Evolutionary conservation across 495 filamentous ascomycete genomes (phyloP), one percentile per base, ranked within the genome.

Genomic region (Xylaria castorea): DNA sequence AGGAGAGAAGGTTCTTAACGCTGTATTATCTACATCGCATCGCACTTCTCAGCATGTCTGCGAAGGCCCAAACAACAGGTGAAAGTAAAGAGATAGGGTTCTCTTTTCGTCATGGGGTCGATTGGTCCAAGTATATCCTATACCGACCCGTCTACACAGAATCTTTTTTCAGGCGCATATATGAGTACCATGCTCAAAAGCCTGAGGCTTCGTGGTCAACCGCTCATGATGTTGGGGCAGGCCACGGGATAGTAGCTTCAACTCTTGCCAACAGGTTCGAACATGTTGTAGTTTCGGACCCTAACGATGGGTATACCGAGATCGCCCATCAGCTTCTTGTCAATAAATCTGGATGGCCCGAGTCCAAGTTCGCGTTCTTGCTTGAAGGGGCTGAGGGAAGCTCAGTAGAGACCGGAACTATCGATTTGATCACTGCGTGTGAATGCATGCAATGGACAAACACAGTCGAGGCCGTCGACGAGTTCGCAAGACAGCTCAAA

Each of bases 361-460:
- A 79, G 58, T 71, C 66, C 1, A 73, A 77, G 34, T 77, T 80
- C 27, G 62, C 1, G 9, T 80, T 80, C 16, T 63, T 79, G 32
- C 75, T 77, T 34, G 78, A 80, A 50, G 8, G 60, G 18, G 78
- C 72, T 2, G 78, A 80, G 66, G 46, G 64, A 4, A 80, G 75
- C 68, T 79, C 78, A 0, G 55, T 77, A 22, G 68, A 66, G 44
- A n/a, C 72, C 0, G 75, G 46, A n/a, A 66, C 68, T 7, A 71
- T 80, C 9, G 78, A 80, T 58, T 8, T 77, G 44, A 58, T 77
- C 44, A 60, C 75, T 12, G 75, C 73, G 8, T 80, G 78, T 46
- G 77, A 80, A 42, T 79, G 77, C 22, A 73, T 80, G 7, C 78
- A 77, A 20, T 79, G 68, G 66, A 75, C 68, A 5, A 67, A 72